A percentile compares a stretch with the other conserved stretches of the same genome.
Conservation (phyloP, 2,329 filamentous ascomycete species). For the Aspergillus bombycis region DNA sequence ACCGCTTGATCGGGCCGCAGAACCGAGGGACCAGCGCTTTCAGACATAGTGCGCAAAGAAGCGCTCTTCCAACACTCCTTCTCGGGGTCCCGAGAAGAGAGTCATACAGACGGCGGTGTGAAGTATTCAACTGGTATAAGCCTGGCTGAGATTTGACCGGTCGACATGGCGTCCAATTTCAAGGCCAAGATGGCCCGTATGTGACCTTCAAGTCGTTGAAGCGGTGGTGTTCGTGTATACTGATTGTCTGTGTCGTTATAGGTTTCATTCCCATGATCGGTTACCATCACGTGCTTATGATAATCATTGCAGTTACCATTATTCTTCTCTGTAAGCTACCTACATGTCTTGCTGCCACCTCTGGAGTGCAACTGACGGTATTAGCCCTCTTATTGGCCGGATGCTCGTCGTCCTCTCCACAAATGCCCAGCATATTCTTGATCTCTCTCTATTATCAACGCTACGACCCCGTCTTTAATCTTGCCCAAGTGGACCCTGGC, state of each 20-base stretch:
- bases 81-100: constrained; percentile 47
- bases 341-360: not conserved
- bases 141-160: constrained; percentile 8
- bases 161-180: constrained; percentile 36
- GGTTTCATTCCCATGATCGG: constrained; percentile 65
- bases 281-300: constrained; percentile 91
- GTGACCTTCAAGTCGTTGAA: constrained; percentile 16
- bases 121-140: constrained; percentile 15
- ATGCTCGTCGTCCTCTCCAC: constrained; percentile 92
- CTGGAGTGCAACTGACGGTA: constrained; percentile 26
- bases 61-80: constrained; percentile 33
- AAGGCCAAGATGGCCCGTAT: constrained; percentile 40
- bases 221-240: not conserved
- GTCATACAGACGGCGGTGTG: constrained; percentile 19
- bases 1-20: not conserved
- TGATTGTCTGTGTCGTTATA: constrained; percentile 26
- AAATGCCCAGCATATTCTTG: constrained; percentile 95
- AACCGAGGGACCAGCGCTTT: not conserved
- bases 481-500: constrained; percentile 87
- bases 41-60: constrained; percentile 13
- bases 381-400: constrained; percentile 88
- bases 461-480: constrained; percentile 80
- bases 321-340: constrained; percentile 82
- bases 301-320: constrained; percentile 89
- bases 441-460: constrained; percentile 95